phyloP scores from a whole-genome alignment of 192 early-diverging fungal genomes.

The Chytriomyces hyalinus region DNA sequence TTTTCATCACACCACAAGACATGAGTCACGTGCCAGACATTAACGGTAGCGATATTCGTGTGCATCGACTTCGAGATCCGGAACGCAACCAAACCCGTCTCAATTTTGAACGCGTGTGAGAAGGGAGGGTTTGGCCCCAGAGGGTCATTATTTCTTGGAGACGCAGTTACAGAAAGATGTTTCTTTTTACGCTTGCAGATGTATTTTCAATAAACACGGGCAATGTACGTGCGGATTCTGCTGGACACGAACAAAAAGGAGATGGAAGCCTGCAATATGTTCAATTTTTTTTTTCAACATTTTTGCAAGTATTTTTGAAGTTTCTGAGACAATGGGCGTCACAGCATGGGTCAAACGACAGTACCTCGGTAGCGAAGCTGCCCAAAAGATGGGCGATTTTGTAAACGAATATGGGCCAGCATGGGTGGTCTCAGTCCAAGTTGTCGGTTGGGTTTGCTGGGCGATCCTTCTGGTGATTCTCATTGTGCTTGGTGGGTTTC shows the following conservation, averaged over 20 bases:
- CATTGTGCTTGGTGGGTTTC: constrained; percentile 12
- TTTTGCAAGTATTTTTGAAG: too few relatives aligned
- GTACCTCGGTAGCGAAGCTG: constrained; percentile 3
- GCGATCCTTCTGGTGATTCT: not conserved
- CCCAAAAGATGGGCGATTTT: constrained; percentile 1
- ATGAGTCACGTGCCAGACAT: constrained; percentile 55
- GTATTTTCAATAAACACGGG: too few relatives aligned
- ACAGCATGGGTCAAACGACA: not conserved
- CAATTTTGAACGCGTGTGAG: constrained; percentile 30
- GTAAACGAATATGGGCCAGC: constrained; percentile 19
- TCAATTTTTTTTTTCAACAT: too few relatives aligned
- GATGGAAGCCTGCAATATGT: too few relatives aligned
- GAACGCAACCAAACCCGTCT: constrained; percentile 38
- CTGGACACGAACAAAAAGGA: too few relatives aligned
- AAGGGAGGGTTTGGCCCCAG: not conserved
- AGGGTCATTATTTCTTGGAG: too few relatives aligned
- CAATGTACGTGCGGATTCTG: too few relatives aligned
- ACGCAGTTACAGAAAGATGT: too few relatives aligned
- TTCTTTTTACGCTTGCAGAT: too few relatives aligned
- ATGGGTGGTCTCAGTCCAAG: constrained; percentile 15
- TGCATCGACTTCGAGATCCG: constrained; percentile 59
- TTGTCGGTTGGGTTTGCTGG: constrained; percentile 10
- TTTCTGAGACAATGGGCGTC: too few relatives aligned
- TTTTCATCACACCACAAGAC: constrained; percentile 95
- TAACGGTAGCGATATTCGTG: constrained; percentile 45